phyloP scores from a whole-genome alignment of 805 yeast genomes.

The Candida sakaeoensis region DNA sequence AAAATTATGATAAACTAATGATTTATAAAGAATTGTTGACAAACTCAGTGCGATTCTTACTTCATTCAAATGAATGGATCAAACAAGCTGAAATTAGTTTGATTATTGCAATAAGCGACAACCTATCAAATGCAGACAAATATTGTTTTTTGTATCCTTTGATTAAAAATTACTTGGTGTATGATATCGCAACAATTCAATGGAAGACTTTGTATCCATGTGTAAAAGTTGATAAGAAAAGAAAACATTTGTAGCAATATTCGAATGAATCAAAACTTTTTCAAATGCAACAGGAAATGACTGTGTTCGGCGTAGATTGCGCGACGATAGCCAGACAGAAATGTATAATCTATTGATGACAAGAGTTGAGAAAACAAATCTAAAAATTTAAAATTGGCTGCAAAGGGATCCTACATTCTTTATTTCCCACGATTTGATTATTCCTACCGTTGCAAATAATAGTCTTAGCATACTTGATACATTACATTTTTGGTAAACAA shows the following conservation, averaged over 20 bases:
- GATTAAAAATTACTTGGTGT: constrained; percentile 68
- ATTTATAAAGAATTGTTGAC: constrained; percentile 34
- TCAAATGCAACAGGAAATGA: too few relatives aligned
- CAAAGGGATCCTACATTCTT: too few relatives aligned
- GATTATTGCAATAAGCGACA: constrained; percentile 57
- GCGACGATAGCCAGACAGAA: too few relatives aligned
- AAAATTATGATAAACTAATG: constrained; percentile 35
- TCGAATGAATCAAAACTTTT: too few relatives aligned
- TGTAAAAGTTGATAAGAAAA: constrained; percentile 36
- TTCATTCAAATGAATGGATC: constrained; percentile 89
- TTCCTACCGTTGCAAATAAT: too few relatives aligned
- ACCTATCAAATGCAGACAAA: constrained; percentile 69
- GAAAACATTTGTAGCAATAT: constrained; percentile 56
- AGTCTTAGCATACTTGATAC: too few relatives aligned
- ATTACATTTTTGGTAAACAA: too few relatives aligned
- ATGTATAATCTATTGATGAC: too few relatives aligned
- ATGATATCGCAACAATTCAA: constrained; percentile 67
- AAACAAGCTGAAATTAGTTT: constrained; percentile 64
- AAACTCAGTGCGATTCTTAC: constrained; percentile 47
- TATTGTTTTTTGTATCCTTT: constrained; percentile 83
- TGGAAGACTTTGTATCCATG: constrained; percentile 67
- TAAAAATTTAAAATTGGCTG: too few relatives aligned
- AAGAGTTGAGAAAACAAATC: too few relatives aligned
- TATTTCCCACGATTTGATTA: too few relatives aligned
- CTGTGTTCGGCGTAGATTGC: too few relatives aligned